Evolutionary conservation across 345 rosid genomes (phyloP), one percentile per base, ranked within the genome.

Genomic region (Raphanus raphanistrum): DNA sequence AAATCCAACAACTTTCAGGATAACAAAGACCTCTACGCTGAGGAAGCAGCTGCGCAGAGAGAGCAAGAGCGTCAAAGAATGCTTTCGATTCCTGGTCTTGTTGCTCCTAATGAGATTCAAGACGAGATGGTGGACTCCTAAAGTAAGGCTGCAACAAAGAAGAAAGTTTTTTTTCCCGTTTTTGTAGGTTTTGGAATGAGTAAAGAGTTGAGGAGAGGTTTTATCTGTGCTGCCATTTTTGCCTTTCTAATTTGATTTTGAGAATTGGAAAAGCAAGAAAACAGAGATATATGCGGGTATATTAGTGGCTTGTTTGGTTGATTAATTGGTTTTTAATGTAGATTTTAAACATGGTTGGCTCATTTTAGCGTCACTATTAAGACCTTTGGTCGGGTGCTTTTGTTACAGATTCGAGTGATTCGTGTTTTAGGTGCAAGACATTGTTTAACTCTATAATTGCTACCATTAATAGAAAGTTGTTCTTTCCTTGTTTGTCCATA

Each of bases 71-170:
- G 90, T 27, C 88, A 79, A 83, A 83, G 95, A 76, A 90, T 90
- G 95, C 87, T 88, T 72, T 86, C 88, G 6, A 87, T 90, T 75
- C 92, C 95, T 15, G 95, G 95, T 76, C 89, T 90, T 41, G 85
- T 90, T 58, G 91, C 92, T 63, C 92, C 95, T 8, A 87, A 86
- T 48, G 95, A 90, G 73, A 86, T 87, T 58, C 90, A 88, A 79
- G 95, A 90, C 48, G 95, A 90, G 79, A 90, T 90, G 95, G 63
- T 88, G 73, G 95, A 90, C 76, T 88, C 92, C 0, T 90, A 84
- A 85, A 12, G 21, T 21, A 38, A 54, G 54, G 4, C 48, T 11
- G 33, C 43, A 35, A 52, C 48, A 28, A 41, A 29, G 7, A 36
- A 29, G 25, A 45, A 33, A 70, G 70, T 50, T 65, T 50, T 48